These are phyloP conservation scores for Pezizomycotina sp. DNA, from an alignment of 2,329 filamentous ascomycete genomes.

Conservation along the genomic window DNA sequence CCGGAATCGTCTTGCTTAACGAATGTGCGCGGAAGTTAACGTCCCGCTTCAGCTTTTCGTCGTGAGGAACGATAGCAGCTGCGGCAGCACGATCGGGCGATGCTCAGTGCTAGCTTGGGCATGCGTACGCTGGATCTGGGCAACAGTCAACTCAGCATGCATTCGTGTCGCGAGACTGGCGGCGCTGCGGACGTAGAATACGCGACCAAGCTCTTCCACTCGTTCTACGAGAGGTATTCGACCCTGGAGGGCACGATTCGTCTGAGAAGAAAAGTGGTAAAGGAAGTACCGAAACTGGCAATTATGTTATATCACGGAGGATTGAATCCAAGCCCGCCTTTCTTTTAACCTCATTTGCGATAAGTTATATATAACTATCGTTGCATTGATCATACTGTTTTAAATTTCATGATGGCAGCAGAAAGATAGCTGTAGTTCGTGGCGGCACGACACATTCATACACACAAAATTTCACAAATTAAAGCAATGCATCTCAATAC, in stretches of 20 bases:
- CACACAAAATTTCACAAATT: too few relatives aligned
- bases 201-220: slow-evolving; percentile 68
- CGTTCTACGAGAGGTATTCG: slow-evolving; percentile 76
- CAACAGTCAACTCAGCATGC: slow-evolving; percentile 91
- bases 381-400: too few relatives aligned
- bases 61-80: slow-evolving; percentile 84
- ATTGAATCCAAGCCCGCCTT: too few relatives aligned
- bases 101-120: slow-evolving; percentile 73
- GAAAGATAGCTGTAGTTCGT: too few relatives aligned
- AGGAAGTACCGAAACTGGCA: too few relatives aligned
- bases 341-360: too few relatives aligned
- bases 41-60: slow-evolving; percentile 93
- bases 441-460: too few relatives aligned
- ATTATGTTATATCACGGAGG: too few relatives aligned
- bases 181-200: slow-evolving; percentile 76
- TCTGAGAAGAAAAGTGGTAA: too few relatives aligned
- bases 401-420: too few relatives aligned
- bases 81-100: slow-evolving; percentile 94
- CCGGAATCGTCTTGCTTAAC: slow-evolving; percentile 81
- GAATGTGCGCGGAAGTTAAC: slow-evolving; percentile 56
- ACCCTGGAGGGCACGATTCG: slow-evolving; percentile 66
- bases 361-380: too few relatives aligned
- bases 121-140: slow-evolving; percentile 80
- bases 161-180: slow-evolving; percentile 85
- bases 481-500: too few relatives aligned